phyloP scores from a whole-genome alignment of 257 asterid species.

The Nicotiana tomentosiformis region DNA sequence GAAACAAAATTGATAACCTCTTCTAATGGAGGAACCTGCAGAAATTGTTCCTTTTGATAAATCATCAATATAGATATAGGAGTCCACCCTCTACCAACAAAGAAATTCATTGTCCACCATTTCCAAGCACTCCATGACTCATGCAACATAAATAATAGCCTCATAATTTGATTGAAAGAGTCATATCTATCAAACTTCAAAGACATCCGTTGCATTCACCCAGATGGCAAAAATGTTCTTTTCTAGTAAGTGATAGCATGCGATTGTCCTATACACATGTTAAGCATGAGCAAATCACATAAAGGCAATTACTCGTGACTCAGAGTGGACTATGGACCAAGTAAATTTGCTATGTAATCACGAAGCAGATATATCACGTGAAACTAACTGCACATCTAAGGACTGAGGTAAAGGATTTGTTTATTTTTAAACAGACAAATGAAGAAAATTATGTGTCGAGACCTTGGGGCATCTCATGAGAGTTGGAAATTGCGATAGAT shows the following conservation, averaged over 20 bases:
- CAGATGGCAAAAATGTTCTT: not conserved
- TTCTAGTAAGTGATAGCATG: not conserved
- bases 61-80: not conserved
- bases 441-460: not conserved
- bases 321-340: not conserved
- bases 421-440: not conserved
- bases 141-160: not conserved
- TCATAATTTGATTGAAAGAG: not conserved
- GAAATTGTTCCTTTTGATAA: not conserved
- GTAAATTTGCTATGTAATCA: not conserved
- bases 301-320: not conserved
- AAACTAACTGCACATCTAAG: not conserved
- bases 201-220: not conserved
- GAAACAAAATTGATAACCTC: not conserved
- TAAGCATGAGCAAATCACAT: not conserved
- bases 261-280: not conserved
- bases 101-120: not conserved
- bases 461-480: constrained; percentile 3
- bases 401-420: not conserved
- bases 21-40: not conserved
- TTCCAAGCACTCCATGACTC: not conserved
- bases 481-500: not conserved
- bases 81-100: not conserved
- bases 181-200: not conserved
- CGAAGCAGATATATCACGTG: not conserved